These are phyloP conservation scores for Saraca asoca DNA, from an alignment of 331 rosid genomes.

Conservation along the genomic window DNA sequence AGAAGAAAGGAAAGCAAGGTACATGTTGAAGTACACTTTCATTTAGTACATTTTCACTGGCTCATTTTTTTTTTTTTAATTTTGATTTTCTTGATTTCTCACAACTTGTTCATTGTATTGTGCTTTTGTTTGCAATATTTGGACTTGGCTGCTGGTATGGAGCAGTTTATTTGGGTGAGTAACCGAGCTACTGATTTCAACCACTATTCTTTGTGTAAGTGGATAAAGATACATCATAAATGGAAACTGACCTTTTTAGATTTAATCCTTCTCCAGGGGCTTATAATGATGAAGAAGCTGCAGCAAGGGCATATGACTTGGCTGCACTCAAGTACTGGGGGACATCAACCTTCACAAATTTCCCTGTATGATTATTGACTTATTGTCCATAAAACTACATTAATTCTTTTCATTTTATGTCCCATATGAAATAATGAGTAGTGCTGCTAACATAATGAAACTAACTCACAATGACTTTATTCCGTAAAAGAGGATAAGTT, in stretches of 20 bases:
- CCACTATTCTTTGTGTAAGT: not conserved
- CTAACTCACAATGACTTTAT: too few relatives aligned
- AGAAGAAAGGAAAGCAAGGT: slow-evolving; percentile 86
- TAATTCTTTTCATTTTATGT: not conserved
- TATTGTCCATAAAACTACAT: not conserved
- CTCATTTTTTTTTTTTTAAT: not conserved
- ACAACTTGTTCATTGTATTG: slow-evolving; percentile 29
- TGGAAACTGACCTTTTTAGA: slow-evolving; percentile 22
- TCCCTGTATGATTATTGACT: slow-evolving; percentile 43
- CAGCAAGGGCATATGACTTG: slow-evolving; percentile 77
- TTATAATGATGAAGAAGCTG: slow-evolving; percentile 79
- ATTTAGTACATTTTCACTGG: slow-evolving; percentile 11
- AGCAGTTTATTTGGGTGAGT: slow-evolving; percentile 72
- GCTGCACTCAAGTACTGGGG: slow-evolving; percentile 86
- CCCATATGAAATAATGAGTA: not conserved
- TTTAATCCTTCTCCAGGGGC: slow-evolving; percentile 48
- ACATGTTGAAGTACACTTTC: slow-evolving; percentile 1
- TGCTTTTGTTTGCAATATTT: slow-evolving; percentile 30
- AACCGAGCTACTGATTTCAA: slow-evolving; percentile 21
- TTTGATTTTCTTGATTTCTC: slow-evolving; percentile 23
- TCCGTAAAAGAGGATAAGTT: too few relatives aligned
- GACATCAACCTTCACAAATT: slow-evolving; percentile 65
- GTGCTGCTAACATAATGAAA: too few relatives aligned
- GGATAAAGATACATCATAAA: not conserved
- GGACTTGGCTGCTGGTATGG: slow-evolving; percentile 39